Percentiles rank a stretch among this genome's conserved stretches.
These are phyloP conservation scores for Arthrobotrys iridis DNA, from an alignment of 2,329 filamentous ascomycete genomes.

Conservation along the genomic window DNA sequence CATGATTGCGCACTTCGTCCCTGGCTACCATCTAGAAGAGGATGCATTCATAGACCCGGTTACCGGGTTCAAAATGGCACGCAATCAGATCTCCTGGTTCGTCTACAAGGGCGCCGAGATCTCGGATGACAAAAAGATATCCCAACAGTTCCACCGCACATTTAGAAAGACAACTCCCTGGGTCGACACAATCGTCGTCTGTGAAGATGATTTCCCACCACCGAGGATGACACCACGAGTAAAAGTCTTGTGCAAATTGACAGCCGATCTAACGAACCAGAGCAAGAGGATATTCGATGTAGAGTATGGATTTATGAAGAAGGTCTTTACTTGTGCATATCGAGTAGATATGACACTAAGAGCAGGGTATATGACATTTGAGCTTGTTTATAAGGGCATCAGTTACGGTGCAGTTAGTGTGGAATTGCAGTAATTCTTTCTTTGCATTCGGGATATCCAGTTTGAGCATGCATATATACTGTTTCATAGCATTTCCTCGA, in stretches of 20 bases:
- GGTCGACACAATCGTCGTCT: conserved; percentile 46
- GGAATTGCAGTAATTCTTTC: conserved; percentile 23
- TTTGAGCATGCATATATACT: too few relatives aligned
- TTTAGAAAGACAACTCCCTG: conserved; percentile 49
- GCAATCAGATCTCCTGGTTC: conserved; percentile 54
- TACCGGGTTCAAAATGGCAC: conserved; percentile 49
- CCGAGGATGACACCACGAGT: conserved; percentile 29
- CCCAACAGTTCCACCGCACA: conserved; percentile 50
- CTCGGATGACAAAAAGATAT: conserved; percentile 49
- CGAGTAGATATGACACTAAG: conserved; percentile 49
- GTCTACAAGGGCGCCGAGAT: conserved; percentile 47
- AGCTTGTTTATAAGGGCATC: conserved; percentile 48
- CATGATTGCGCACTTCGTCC: conserved; percentile 51
- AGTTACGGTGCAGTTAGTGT: conserved; percentile 47
- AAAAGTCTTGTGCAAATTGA: conserved; percentile 45
- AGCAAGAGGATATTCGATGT: conserved; percentile 51
- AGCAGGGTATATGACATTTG: conserved; percentile 42
- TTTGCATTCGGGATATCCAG: too few relatives aligned
- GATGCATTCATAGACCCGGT: conserved; percentile 49
- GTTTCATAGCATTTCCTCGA: too few relatives aligned
- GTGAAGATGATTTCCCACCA: conserved; percentile 45
- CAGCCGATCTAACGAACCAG: conserved; percentile 36
- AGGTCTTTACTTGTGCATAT: conserved; percentile 50
- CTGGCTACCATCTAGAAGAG: conserved; percentile 45
- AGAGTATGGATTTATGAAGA: conserved; percentile 40